Percentiles rank a stretch among this genome's conserved stretches.
Conservation (phyloP, 2,329 filamentous ascomycete genomes). For the Blumeria graminis region DNA sequence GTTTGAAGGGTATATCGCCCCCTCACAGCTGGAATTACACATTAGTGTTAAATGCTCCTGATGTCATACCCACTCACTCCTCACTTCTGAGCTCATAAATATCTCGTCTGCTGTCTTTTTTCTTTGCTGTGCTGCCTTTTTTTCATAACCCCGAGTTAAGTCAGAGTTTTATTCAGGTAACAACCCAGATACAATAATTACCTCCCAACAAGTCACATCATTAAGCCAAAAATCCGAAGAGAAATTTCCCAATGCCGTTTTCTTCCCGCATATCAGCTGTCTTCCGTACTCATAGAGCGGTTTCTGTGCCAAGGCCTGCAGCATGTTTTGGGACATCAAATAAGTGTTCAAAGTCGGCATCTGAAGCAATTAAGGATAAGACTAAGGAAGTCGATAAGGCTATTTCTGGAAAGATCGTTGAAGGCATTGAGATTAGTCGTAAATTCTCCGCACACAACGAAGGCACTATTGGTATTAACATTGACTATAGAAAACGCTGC, state of each 20-base stretch:
- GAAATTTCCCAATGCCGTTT: not conserved
- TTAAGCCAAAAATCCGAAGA: not conserved
- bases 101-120: no score
- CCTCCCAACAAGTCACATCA: no score
- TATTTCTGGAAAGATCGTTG: slow-evolving; percentile 35
- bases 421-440: slow-evolving; percentile 35
- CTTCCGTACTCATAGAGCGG: not conserved
- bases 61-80: no score
- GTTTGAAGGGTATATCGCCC: no score
- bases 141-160: no score
- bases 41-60: no score
- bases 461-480: not conserved
- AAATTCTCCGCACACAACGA: slow-evolving; percentile 12
- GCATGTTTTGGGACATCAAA: slow-evolving; percentile 16
- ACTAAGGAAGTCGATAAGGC: slow-evolving; percentile 33
- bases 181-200: no score
- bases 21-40: no score
- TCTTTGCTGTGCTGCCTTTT: no score
- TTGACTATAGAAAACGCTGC: slow-evolving; percentile 1
- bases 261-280: not conserved
- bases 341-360: slow-evolving; percentile 22
- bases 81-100: no score
- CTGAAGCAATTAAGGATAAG: slow-evolving; percentile 32
- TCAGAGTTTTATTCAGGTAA: no score
- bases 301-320: not conserved